phyloP scores from a whole-genome alignment of 805 yeast genomes.

The Hanseniaspora mollemarum region DNA sequence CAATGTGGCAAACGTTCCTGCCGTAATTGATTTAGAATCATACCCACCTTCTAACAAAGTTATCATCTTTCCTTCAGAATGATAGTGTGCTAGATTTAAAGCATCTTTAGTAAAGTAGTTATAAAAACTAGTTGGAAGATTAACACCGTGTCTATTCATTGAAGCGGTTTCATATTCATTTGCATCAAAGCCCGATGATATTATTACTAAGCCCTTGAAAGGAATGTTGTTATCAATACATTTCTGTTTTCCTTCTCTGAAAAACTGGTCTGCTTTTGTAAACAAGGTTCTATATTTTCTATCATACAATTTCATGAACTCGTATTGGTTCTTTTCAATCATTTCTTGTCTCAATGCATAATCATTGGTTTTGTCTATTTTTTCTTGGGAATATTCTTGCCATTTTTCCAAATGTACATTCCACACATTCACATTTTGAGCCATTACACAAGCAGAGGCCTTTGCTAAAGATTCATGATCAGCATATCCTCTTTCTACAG shows the following conservation, averaged over 20 bases:
- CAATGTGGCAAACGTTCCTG: constrained; percentile 70
- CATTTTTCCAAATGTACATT: constrained; percentile 67
- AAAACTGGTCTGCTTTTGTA: constrained; percentile 54
- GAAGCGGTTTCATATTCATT: constrained; percentile 69
- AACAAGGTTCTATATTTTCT: constrained; percentile 50
- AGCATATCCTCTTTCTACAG: constrained; percentile 70
- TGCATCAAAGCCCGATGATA: constrained; percentile 84
- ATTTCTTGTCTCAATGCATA: not conserved
- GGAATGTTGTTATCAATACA: constrained; percentile 31
- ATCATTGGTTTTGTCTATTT: constrained; percentile 6
- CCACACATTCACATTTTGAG: constrained; percentile 73
- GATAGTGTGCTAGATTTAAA: constrained; percentile 53
- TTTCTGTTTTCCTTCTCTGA: constrained; percentile 40
- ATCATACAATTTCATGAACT: constrained; percentile 48
- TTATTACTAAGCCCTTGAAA: constrained; percentile 49
- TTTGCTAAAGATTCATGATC: constrained; percentile 57
- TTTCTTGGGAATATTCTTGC: constrained; percentile 17
- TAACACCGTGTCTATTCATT: constrained; percentile 75
- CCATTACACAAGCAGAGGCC: constrained; percentile 67
- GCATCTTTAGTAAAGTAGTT: constrained; percentile 62
- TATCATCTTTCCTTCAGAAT: constrained; percentile 47
- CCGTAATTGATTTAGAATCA: constrained; percentile 65
- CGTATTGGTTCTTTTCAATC: not conserved
- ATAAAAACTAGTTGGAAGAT: constrained; percentile 72
- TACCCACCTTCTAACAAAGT: constrained; percentile 80